A percentile compares a stretch with the other conserved stretches of the same genome.
Evolutionary conservation across 1,284 basidiomycete genomes (phyloP).

Genomic region (Austroboletus niveus): DNA sequence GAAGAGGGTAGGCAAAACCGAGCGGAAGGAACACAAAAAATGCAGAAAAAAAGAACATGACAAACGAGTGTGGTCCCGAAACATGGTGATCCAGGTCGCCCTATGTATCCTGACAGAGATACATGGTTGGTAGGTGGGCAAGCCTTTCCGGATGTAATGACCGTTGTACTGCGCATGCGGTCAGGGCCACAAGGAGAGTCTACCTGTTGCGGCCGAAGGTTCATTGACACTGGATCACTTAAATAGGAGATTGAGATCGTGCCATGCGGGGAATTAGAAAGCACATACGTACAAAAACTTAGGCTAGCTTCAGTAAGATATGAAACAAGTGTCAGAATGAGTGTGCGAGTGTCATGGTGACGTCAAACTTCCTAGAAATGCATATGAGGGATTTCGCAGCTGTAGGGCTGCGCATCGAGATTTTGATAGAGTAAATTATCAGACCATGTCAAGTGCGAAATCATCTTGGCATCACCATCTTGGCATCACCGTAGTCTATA

Average conservation of each 20-base stretch:
- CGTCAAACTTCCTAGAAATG: background rate
- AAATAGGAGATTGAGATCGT: background rate
- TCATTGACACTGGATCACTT: background rate
- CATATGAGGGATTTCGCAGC: background rate
- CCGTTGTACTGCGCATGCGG: background rate
- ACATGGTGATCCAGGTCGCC: background rate
- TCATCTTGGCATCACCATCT: too few relatives aligned
- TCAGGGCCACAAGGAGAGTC: background rate
- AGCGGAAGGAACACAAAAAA: constrained; percentile 23
- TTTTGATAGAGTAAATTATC: too few relatives aligned
- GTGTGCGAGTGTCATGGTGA: background rate
- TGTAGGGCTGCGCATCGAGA: background rate
- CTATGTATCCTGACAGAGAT: constrained; percentile 10
- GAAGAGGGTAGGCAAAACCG: constrained; percentile 16
- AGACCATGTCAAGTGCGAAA: too few relatives aligned
- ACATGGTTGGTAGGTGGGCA: background rate
- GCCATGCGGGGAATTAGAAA: background rate
- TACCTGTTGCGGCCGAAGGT: background rate
- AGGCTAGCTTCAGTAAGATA: background rate
- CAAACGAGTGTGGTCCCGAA: background rate
- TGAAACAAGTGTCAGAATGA: background rate
- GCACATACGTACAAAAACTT: background rate
- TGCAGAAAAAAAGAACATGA: constrained; percentile 14
- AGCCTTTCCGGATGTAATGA: background rate
- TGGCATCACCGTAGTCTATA: too few relatives aligned